phyloP scores from a whole-genome alignment of 371 early-diverging fungal species.

The Zychaea mexicana region DNA sequence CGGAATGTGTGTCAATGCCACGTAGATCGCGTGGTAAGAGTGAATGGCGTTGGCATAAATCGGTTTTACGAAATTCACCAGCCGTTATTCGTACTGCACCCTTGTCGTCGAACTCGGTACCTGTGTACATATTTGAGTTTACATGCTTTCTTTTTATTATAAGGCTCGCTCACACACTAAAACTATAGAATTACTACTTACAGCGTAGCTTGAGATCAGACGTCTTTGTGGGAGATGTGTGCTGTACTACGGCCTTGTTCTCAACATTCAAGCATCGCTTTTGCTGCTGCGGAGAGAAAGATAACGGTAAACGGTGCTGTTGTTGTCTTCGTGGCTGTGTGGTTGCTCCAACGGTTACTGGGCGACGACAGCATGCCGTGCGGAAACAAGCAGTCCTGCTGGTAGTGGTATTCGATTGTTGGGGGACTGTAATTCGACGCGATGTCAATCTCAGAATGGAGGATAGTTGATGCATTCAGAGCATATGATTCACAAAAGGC shows the following conservation, averaged over 20 bases:
- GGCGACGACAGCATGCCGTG: no score
- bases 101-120: slow-evolving; percentile 75
- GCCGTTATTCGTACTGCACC: slow-evolving; percentile 73
- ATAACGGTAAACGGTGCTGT: not conserved
- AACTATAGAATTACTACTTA: no score
- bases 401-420: no score
- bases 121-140: slow-evolving; percentile 31
- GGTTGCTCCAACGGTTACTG: not conserved
- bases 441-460: not conserved
- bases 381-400: not conserved
- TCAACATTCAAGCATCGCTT: not conserved
- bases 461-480: not conserved
- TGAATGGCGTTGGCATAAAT: slow-evolving; percentile 77
- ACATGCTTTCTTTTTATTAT: no score
- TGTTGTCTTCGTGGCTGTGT: not conserved
- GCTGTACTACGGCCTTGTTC: not conserved
- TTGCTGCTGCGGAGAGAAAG: not conserved
- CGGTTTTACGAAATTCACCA: slow-evolving; percentile 78
- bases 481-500: not conserved
- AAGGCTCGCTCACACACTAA: no score
- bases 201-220: slow-evolving; percentile 8
- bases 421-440: not conserved
- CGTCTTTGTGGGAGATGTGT: not conserved
- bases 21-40: slow-evolving; percentile 78
- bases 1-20: slow-evolving; percentile 76